Conservation (phyloP, 2,329 filamentous ascomycete species). For the Penicillium freii region DNA sequence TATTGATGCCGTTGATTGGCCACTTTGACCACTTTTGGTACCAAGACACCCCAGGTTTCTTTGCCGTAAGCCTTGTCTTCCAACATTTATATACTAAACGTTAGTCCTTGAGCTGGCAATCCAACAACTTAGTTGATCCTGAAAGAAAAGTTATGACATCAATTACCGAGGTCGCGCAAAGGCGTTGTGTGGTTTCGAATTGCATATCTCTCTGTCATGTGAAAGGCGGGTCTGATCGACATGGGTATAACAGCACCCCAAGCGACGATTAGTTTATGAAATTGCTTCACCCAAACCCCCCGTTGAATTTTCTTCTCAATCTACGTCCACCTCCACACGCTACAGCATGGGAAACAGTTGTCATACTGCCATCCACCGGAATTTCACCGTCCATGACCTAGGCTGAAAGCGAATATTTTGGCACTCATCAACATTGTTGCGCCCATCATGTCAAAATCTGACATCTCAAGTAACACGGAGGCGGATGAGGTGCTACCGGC, state of each 20-base stretch:
- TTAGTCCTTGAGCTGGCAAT: background rate
- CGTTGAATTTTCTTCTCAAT: background rate
- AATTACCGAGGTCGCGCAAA: background rate
- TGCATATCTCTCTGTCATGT: background rate
- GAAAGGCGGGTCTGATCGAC: slow-evolving; percentile 8
- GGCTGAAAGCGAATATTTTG: background rate
- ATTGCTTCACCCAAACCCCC: background rate
- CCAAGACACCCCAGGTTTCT: too few species aligned
- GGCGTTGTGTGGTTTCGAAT: background rate
- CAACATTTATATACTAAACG: background rate
- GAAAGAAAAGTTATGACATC: background rate
- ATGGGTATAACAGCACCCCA: background rate
- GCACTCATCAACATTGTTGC: background rate
- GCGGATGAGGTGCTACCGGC: background rate
- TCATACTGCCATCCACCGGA: background rate
- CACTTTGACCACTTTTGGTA: background rate
- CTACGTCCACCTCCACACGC: background rate
- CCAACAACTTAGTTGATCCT: background rate
- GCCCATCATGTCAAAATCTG: slow-evolving; percentile 21
- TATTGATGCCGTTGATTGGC: too few species aligned
- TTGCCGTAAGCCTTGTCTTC: too few species aligned
- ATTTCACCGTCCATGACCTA: background rate
- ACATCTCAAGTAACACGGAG: slow-evolving; percentile 14
- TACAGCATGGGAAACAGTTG: background rate
- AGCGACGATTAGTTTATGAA: background rate